A percentile compares a stretch with the other conserved stretches of the same genome.
Conservation (phyloP, 1,284 basidiomycete genomes). For the Moesziomyces sp. region DNA sequence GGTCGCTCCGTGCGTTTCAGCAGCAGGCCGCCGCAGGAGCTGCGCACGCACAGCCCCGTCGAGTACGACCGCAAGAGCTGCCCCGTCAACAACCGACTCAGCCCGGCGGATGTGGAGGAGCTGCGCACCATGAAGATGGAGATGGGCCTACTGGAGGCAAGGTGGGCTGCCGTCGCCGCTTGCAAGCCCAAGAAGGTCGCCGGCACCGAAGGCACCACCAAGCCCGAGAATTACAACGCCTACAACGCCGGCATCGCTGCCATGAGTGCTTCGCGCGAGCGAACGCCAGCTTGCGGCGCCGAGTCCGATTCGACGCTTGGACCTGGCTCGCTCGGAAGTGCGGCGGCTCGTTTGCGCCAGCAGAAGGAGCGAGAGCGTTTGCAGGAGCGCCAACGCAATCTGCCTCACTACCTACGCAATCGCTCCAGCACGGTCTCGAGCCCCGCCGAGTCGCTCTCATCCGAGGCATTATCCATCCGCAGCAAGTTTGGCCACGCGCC, state of each 20-base stretch:
- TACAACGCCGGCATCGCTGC: conserved; percentile 48
- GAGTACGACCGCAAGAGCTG: conserved; percentile 67
- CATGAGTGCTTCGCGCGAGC: conserved; percentile 32
- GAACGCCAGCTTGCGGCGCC: conserved; percentile 27
- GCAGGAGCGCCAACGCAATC: conserved; percentile 43
- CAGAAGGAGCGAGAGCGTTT: conserved; percentile 47
- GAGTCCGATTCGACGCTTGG: conserved; percentile 43
- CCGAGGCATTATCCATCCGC: conserved; percentile 45
- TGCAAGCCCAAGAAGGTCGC: conserved; percentile 49
- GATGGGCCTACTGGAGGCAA: conserved; percentile 63
- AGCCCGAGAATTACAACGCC: conserved; percentile 41
- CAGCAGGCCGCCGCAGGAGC: conserved; percentile 56
- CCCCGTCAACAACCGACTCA: conserved; percentile 61
- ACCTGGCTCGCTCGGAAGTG: conserved; percentile 26
- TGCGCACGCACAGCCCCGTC: conserved; percentile 65
- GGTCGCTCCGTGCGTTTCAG: conserved; percentile 62
- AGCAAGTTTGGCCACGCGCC: conserved; percentile 49
- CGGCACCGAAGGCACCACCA: conserved; percentile 44
- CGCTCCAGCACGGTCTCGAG: conserved; percentile 14
- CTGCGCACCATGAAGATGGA: conserved; percentile 64
- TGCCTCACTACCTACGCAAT: conserved; percentile 37
- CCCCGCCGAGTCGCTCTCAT: conserved; percentile 25
- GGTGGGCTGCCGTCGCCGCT: conserved; percentile 60
- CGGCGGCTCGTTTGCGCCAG: conserved; percentile 38
- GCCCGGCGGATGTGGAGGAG: conserved; percentile 63